Percentiles rank a stretch among this genome's conserved stretches.
phyloP scores from a whole-genome alignment of 2,329 filamentous ascomycete species.

The Cladosporium sp. region DNA sequence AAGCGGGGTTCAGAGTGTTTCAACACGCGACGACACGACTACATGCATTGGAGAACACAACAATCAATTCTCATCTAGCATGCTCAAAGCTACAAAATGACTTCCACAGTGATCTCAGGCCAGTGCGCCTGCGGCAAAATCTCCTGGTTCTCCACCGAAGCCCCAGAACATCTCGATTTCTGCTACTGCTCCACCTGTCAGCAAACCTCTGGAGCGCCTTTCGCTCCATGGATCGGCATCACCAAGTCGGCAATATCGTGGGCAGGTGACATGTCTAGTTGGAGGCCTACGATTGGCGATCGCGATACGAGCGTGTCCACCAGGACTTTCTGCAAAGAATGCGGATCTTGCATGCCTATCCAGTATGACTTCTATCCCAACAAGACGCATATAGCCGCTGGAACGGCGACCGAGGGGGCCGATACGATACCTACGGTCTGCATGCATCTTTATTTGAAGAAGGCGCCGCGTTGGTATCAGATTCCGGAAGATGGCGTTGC shows the following conservation, averaged over 20 bases:
- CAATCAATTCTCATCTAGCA: background rate
- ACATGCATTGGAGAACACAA: background rate
- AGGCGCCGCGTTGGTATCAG: slow-evolving; percentile 25
- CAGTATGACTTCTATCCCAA: slow-evolving; percentile 28
- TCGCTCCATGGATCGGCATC: slow-evolving; percentile 28
- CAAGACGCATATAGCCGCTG: slow-evolving; percentile 27
- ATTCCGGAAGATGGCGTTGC: slow-evolving; percentile 25
- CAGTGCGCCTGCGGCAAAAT: slow-evolving; percentile 26
- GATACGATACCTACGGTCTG: slow-evolving; percentile 16
- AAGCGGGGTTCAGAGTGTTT: slow-evolving; percentile 1
- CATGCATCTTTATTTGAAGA: slow-evolving; percentile 26
- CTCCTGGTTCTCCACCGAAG: slow-evolving; percentile 22
- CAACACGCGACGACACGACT: background rate
- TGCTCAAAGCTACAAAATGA: background rate
- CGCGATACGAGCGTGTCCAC: slow-evolving; percentile 22
- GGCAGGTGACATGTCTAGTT: slow-evolving; percentile 9
- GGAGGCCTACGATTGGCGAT: slow-evolving; percentile 19
- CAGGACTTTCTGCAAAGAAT: slow-evolving; percentile 23
- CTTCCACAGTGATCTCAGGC: background rate
- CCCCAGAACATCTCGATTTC: slow-evolving; percentile 25
- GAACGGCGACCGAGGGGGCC: slow-evolving; percentile 17
- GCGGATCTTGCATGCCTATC: slow-evolving; percentile 27
- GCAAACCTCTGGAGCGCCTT: slow-evolving; percentile 28
- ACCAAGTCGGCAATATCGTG: slow-evolving; percentile 23
- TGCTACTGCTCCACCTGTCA: slow-evolving; percentile 32